A percentile compares a stretch with the other conserved stretches of the same genome.
phyloP scores from a whole-genome alignment of 169 alveolate species.

The Plasmodium reichenowi region DNA sequence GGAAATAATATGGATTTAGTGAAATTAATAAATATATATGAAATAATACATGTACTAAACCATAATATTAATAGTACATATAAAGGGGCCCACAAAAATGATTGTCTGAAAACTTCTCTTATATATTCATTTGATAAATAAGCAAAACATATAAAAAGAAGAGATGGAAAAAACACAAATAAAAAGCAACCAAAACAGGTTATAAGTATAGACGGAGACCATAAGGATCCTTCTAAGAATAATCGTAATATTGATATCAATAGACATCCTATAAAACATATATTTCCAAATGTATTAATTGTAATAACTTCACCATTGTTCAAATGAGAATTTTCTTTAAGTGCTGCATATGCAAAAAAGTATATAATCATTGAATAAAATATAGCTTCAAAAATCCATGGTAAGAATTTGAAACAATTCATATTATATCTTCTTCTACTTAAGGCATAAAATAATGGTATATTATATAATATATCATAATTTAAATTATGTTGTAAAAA shows the following conservation, averaged over 20 bases:
- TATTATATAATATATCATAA: constrained; percentile 73
- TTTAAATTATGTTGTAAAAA: constrained; percentile 74
- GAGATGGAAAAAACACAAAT: constrained; percentile 78
- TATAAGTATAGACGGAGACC: constrained; percentile 77
- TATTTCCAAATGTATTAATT: constrained; percentile 80
- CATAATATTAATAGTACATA: constrained; percentile 80
- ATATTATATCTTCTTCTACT: constrained; percentile 75
- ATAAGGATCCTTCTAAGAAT: constrained; percentile 77
- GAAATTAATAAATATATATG: constrained; percentile 72
- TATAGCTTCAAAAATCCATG: constrained; percentile 73
- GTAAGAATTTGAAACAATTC: constrained; percentile 54
- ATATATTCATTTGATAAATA: constrained; percentile 78
- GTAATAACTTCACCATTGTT: constrained; percentile 75
- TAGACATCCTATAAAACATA: constrained; percentile 79
- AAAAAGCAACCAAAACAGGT: constrained; percentile 63
- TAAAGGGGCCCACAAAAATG: constrained; percentile 78
- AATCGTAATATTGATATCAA: constrained; percentile 82
- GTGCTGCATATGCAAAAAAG: constrained; percentile 69
- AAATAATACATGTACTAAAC: constrained; percentile 79
- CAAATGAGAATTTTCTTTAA: constrained; percentile 72
- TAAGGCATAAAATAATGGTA: constrained; percentile 74
- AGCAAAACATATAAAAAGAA: constrained; percentile 68
- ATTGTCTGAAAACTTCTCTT: constrained; percentile 78
- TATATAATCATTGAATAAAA: constrained; percentile 53
- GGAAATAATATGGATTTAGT: constrained; percentile 78